phyloP scores from a whole-genome alignment of 495 filamentous ascomycete species.

The Lasiosphaeria hispida region DNA sequence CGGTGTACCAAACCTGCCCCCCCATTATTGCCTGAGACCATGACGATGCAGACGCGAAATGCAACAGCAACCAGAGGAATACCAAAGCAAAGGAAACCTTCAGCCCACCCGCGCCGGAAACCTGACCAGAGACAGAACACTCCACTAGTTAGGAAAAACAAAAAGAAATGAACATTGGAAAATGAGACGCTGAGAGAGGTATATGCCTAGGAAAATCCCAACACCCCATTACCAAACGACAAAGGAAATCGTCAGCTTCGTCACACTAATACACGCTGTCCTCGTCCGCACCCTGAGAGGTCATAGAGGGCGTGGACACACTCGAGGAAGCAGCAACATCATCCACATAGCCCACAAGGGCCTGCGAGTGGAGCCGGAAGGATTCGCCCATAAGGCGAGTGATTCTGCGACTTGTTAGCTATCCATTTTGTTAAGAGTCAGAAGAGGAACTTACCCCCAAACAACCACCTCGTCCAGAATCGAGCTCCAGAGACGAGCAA shows the following conservation, averaged over 20 bases:
- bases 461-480: slow-evolving; percentile 99
- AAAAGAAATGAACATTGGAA: slow-evolving; percentile 30
- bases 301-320: slow-evolving; percentile 60
- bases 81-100: slow-evolving; percentile 27
- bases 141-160: slow-evolving; percentile 24
- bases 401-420: slow-evolving; percentile 67
- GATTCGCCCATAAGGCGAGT: slow-evolving; percentile 97
- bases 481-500: slow-evolving; percentile 93
- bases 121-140: slow-evolving; percentile 19
- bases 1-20: slow-evolving; percentile 42
- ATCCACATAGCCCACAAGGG: slow-evolving; percentile 90
- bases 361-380: slow-evolving; percentile 94
- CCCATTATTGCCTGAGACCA: slow-evolving; percentile 46
- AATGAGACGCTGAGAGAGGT: slow-evolving; percentile 38
- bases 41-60: slow-evolving; percentile 43
- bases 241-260: slow-evolving; percentile 48
- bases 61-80: slow-evolving; percentile 25
- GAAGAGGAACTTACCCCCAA: slow-evolving; percentile 68
- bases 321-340: slow-evolving; percentile 58
- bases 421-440: slow-evolving; percentile 13
- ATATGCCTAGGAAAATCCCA: slow-evolving; percentile 48
- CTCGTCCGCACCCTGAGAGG: slow-evolving; percentile 58
- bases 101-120: slow-evolving; percentile 29
- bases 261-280: slow-evolving; percentile 58
- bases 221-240: slow-evolving; percentile 34